phyloP scores from a whole-genome alignment of 176 grass and related monocot genomes.

The sorghum (Sorghum bicolor) region DNA sequence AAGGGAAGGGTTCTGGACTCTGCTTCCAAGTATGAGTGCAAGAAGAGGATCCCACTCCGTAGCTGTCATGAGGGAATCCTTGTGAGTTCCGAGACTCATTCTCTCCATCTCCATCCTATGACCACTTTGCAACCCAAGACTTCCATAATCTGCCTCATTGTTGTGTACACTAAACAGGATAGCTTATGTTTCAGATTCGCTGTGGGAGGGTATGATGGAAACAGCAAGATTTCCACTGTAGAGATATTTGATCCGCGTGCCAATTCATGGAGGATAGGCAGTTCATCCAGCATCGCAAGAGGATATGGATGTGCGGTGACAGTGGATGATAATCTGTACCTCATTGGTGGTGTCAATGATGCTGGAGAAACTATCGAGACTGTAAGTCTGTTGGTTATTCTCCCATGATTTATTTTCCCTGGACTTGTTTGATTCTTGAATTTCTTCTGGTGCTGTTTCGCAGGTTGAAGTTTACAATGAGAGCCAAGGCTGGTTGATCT shows the following conservation, averaged over 20 bases:
- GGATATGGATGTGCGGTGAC: constrained; percentile 60
- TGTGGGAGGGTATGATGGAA: constrained; percentile 64
- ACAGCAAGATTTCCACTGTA: constrained; percentile 43
- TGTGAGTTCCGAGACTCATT: constrained; percentile 36
- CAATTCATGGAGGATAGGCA: constrained; percentile 52
- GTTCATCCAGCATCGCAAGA: constrained; percentile 48
- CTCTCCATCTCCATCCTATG: background rate
- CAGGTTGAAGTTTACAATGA: constrained; percentile 74
- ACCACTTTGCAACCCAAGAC: background rate
- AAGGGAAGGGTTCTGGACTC: constrained; percentile 81
- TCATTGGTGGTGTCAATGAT: constrained; percentile 50
- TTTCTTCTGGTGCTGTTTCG: background rate
- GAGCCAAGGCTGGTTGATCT: constrained; percentile 44
- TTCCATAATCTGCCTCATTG: background rate
- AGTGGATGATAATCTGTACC: constrained; percentile 39
- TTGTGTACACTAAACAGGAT: background rate
- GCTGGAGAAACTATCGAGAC: constrained; percentile 35
- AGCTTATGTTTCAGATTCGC: constrained; percentile 43
- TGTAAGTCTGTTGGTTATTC: constrained; percentile 31
- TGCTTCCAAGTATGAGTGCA: constrained; percentile 58
- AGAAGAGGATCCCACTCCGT: constrained; percentile 70
- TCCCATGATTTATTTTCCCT: background rate
- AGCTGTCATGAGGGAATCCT: constrained; percentile 38
- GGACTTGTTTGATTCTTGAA: background rate
- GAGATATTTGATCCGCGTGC: constrained; percentile 67